Conservation (phyloP, 441 rosid genomes). For the Syzygium syzygioides region DNA sequence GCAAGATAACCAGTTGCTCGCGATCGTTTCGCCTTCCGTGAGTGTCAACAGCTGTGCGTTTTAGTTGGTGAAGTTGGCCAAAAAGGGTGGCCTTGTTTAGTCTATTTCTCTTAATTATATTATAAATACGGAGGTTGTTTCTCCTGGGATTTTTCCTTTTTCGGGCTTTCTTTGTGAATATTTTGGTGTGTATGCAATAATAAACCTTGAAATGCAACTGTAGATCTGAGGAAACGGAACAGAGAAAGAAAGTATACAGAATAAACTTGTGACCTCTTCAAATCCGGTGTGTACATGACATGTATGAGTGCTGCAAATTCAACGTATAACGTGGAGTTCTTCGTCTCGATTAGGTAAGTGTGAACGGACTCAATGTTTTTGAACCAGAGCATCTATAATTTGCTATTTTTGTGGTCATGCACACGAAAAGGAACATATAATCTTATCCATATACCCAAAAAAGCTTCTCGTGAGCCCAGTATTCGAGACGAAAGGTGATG, state of each 20-base stretch:
- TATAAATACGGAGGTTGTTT: neutral
- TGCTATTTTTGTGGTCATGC: neutral
- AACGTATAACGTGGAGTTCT: neutral
- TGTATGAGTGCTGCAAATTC: neutral
- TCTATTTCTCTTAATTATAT: too few species aligned
- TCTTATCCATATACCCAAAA: neutral
- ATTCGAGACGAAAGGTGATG: neutral
- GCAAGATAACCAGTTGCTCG: neutral
- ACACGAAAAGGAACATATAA: neutral
- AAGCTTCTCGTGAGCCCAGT: neutral
- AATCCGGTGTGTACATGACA: neutral
- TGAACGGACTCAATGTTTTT: neutral
- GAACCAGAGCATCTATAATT: neutral
- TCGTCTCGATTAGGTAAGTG: neutral
- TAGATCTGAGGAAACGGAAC: neutral
- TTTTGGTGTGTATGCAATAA: neutral
- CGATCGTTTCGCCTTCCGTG: neutral
- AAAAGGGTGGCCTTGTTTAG: neutral
- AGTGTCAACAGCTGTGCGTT: neutral
- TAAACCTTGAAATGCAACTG: neutral
- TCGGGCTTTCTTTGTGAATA: neutral
- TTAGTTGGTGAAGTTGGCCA: neutral
- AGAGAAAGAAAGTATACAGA: neutral
- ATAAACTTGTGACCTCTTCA: neutral
- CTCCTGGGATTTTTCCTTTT: neutral